Base-by-base conservation (phyloP, 2,329 filamentous ascomycete genomes). In the Cercospora canescens region DNA sequence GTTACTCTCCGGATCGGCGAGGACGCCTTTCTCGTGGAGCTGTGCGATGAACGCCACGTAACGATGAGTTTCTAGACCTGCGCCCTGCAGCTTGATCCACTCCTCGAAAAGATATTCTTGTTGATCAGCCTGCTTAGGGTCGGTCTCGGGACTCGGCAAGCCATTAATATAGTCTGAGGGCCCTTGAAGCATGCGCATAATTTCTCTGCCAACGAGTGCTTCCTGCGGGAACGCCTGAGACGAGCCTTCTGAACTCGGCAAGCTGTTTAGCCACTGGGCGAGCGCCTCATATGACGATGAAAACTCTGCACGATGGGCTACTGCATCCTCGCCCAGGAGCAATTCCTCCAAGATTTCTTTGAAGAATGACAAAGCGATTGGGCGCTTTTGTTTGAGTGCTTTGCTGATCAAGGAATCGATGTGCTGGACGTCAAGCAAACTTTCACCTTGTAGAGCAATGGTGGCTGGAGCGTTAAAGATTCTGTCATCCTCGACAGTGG, bases 81-180 rank as follows among this genome's bases (percentile, higher is more conserved):
- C 86, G 72, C 93, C 92, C 78, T 91, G 91, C 7, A 97, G 86
- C 66, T 90, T 89, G 30, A 94, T 87, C 95, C 95, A 99, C 80
- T 99, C 95, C 50, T 94, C 93, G 74, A 99, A 97, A 21, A 97
- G 86, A 76, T 99, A 98, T 72, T 96, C 93, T 80, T 96, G 88
- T 77, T 97, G 93, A 68, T 96, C 92, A 68, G 89, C 88, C 71
- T 89, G 89, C 34, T 87, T 83, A 41, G 81, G 78, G 16, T 83
- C 79, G 56, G 87, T 85, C 58, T 87, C 85, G 64, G 89, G 87
- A 24, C 85, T 87, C 32, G 83, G 80, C 60, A 84, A 78, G 62
- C 84, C 78, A 70, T 84, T 83, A 81, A 86, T 80, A 82, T 92
- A 77, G 5, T 81, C 81, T 45, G 86, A 81, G 14, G 84, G 82